Conservation (phyloP, 2,329 filamentous ascomycete species). For the Pseudocercospora cruenta region DNA sequence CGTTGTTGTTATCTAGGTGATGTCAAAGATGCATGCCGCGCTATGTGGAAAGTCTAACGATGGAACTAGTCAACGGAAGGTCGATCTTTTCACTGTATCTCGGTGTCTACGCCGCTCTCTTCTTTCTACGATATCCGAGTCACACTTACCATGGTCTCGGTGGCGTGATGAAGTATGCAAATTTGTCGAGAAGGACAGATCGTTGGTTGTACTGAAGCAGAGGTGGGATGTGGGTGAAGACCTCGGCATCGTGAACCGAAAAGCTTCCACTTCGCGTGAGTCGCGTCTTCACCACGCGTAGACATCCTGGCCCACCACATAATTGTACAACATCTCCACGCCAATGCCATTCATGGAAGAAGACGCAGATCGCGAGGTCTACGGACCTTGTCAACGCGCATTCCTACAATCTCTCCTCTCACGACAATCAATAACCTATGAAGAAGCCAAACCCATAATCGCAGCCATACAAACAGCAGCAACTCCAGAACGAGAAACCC, state of each 20-base stretch:
- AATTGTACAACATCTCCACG: not conserved
- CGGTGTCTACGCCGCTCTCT: not conserved
- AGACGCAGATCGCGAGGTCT: conserved; percentile 34
- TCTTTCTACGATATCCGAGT: not conserved
- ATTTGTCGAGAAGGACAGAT: not conserved
- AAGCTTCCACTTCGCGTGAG: not conserved
- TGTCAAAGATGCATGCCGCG: not conserved
- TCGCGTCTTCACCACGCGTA: not conserved
- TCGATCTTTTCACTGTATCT: not conserved
- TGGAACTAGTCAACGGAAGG: not conserved
- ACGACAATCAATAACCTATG: conserved; percentile 74
- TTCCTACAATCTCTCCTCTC: conserved; percentile 89
- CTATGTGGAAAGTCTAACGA: not conserved
- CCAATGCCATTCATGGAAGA: conserved; percentile 23
- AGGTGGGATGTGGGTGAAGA: not conserved
- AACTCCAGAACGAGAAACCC: conserved; percentile 51
- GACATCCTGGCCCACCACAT: not conserved
- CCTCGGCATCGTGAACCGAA: not conserved
- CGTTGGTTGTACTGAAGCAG: not conserved
- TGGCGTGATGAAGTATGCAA: not conserved
- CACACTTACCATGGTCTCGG: too few species aligned
- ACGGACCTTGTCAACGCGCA: conserved; percentile 74
- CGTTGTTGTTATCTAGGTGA: not conserved
- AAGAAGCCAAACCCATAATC: conserved; percentile 72
- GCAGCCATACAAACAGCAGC: conserved; percentile 72